phyloP scores from a whole-genome alignment of 805 yeast genomes.

The Hanseniaspora meyeri region DNA sequence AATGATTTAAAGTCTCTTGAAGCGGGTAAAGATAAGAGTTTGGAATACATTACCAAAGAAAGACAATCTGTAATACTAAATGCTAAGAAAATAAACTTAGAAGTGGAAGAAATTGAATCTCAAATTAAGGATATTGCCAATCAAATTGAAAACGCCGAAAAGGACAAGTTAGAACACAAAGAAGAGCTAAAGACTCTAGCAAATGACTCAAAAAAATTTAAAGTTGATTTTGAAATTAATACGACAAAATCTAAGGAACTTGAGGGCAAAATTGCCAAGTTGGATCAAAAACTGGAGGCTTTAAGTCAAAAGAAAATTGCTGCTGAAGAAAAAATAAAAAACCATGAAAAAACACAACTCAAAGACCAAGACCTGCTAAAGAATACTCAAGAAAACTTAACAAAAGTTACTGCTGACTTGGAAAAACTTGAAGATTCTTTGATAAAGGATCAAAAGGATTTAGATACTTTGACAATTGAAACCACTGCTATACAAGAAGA shows the following conservation, averaged over 20 bases:
- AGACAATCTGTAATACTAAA: conserved; percentile 43
- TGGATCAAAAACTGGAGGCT: conserved; percentile 20
- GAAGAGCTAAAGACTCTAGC: conserved; percentile 28
- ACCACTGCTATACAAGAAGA: conserved; percentile 42
- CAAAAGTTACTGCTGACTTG: conserved; percentile 27
- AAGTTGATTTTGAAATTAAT: conserved; percentile 24
- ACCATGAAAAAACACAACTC: conserved; percentile 43
- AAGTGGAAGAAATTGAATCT: conserved; percentile 30
- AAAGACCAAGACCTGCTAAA: conserved; percentile 45
- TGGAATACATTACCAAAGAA: conserved; percentile 52
- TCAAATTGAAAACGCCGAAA: conserved; percentile 34
- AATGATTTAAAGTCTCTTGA: conserved; percentile 59
- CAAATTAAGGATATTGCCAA: conserved; percentile 31
- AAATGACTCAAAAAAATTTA: conserved; percentile 28
- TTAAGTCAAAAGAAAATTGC: conserved; percentile 36
- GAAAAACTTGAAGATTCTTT: conserved; percentile 37
- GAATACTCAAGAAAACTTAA: conserved; percentile 28
- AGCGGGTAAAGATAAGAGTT: conserved; percentile 51
- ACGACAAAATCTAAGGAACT: conserved; percentile 20
- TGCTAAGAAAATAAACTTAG: conserved; percentile 36
- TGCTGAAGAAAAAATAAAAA: conserved; percentile 64
- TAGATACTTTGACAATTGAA: conserved; percentile 34
- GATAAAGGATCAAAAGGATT: conserved; percentile 29
- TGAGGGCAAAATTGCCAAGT: conserved; percentile 24
- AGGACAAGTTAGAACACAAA: conserved; percentile 23